Base-by-base conservation (phyloP, 306 rosid genomes). In the Cucumis melo region DNA sequence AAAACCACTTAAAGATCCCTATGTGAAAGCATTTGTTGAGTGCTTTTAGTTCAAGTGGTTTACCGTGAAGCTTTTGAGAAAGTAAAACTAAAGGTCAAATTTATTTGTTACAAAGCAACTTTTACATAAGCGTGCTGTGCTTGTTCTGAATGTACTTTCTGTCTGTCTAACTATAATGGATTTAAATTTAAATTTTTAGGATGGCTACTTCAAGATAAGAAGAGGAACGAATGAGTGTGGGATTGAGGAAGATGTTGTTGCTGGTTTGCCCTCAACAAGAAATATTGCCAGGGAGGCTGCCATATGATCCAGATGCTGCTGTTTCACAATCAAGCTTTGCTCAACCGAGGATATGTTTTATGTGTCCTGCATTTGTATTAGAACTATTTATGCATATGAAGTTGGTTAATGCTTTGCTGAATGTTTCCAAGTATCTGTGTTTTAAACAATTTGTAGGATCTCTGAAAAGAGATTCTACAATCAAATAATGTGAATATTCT, bases 141-240 rank as follows among this genome's bases (percentile, higher is more conserved):
- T 16, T 62, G 13, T 62, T 29, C 8, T 62, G 21, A 32, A 62
- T 7, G 21, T 62, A 62, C 68, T 62, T 29, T 32, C 68, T 62
- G 68, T 16, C 68, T 62, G 23, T 62, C 44, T 32, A 44, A 48
- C 16, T 74, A 50, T 16, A 16, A 44, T 36, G 20, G 4, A 16
- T 41, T 63, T 24, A 51, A 65, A 39, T 78, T 39, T 59, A 55
- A 64, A 79, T 84, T 66, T 17, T 78, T 92, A 93, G 97, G 95
- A 94, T 86, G 98, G 98, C 60, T 94, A 91, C 90, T 94, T 94
- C 93, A 91, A 65, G 91, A 94, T 94, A 74, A 76, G 56, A 82
- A 87, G 96, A 87, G 98, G 98, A 78, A 85, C 90, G 67, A 91
- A 94, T 23, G 98, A 94, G 82, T 94, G 98, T 60, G 97, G 90